A percentile compares a stretch with the other conserved stretches of the same genome.
phyloP scores from a whole-genome alignment of 2,329 filamentous ascomycete species.

The Capronia coronata region DNA sequence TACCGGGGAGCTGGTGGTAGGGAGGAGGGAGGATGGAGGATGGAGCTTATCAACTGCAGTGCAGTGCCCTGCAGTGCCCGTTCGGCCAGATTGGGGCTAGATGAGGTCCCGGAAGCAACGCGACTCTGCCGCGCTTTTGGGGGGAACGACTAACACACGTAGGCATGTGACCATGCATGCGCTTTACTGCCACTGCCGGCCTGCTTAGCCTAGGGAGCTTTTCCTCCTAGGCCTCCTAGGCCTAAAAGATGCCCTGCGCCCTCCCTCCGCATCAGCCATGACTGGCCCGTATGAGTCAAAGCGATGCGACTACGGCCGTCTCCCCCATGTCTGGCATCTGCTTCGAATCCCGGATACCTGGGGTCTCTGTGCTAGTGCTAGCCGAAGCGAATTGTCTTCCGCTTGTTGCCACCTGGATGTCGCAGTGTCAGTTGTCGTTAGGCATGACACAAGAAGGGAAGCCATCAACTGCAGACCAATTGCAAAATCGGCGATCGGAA shows the following conservation, averaged over 20 bases:
- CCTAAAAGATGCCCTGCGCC: too few relatives aligned
- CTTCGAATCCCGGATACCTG: constrained; percentile 11
- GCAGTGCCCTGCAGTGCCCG: too few relatives aligned
- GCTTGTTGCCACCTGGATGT: constrained; percentile 12
- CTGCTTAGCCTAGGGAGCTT: too few relatives aligned
- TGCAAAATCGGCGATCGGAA: not conserved
- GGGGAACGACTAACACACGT: constrained; percentile 2
- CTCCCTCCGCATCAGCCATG: constrained; percentile 1
- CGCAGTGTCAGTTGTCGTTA: too few relatives aligned
- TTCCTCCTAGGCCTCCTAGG: too few relatives aligned
- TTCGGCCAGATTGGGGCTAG: constrained; percentile 11
- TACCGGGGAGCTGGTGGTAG: not conserved
- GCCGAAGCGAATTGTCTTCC: constrained; percentile 14
- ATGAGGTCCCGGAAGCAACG: constrained; percentile 12
- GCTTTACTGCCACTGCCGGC: not conserved
- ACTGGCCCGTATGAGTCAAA: constrained; percentile 13
- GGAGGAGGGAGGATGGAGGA: not conserved
- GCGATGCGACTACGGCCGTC: not conserved
- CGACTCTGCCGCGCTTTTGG: constrained; percentile 12
- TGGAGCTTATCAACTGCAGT: constrained; percentile 6
- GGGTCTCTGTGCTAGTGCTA: constrained; percentile 8
- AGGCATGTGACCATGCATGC: constrained; percentile 23
- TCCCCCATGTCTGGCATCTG: constrained; percentile 8
- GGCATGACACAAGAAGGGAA: too few relatives aligned
- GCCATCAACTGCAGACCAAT: not conserved